Percentiles rank a stretch among this genome's conserved stretches.
Conservation (phyloP, 2,329 filamentous ascomycete genomes). For the Arthroderma uncinatum region DNA sequence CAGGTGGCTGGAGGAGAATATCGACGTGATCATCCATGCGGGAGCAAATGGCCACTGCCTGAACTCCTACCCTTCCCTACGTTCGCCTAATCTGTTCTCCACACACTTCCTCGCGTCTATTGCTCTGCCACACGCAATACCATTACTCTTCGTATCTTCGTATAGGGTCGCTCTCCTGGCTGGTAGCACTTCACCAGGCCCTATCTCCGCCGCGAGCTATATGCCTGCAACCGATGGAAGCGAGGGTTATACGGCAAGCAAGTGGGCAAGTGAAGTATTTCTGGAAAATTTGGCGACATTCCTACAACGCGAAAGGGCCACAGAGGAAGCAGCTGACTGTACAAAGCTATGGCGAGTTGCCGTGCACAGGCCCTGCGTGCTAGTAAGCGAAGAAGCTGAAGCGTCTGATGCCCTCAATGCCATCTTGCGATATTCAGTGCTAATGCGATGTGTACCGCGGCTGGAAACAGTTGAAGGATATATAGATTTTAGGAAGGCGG, state of each 20-base stretch:
- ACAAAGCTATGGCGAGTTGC: neutral
- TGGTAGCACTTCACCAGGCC: constrained; percentile 13
- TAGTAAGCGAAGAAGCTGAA: constrained; percentile 6
- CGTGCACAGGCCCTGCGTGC: neutral
- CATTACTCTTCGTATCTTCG: constrained; percentile 26
- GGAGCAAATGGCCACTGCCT: constrained; percentile 31
- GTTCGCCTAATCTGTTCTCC: constrained; percentile 19
- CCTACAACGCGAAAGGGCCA: neutral
- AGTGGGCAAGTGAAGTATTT: constrained; percentile 32
- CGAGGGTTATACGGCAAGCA: constrained; percentile 28
- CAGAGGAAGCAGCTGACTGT: no score
- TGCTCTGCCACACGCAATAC: constrained; percentile 15
- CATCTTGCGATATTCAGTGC: constrained; percentile 8
- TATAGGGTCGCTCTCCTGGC: constrained; percentile 23
- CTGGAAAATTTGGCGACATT: constrained; percentile 15
- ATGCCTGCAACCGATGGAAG: constrained; percentile 17
- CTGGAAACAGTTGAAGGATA: constrained; percentile 5
- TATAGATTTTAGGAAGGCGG: constrained; percentile 8
- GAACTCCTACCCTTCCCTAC: constrained; percentile 22
- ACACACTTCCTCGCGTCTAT: constrained; percentile 19
- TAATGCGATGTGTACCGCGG: constrained; percentile 4
- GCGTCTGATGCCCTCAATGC: constrained; percentile 9
- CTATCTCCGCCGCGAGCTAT: constrained; percentile 10
- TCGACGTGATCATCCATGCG: constrained; percentile 44
- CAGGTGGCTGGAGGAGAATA: constrained; percentile 20